Conservation (phyloP, 1,284 basidiomycete species). For the Ustilago trichophora region DNA sequence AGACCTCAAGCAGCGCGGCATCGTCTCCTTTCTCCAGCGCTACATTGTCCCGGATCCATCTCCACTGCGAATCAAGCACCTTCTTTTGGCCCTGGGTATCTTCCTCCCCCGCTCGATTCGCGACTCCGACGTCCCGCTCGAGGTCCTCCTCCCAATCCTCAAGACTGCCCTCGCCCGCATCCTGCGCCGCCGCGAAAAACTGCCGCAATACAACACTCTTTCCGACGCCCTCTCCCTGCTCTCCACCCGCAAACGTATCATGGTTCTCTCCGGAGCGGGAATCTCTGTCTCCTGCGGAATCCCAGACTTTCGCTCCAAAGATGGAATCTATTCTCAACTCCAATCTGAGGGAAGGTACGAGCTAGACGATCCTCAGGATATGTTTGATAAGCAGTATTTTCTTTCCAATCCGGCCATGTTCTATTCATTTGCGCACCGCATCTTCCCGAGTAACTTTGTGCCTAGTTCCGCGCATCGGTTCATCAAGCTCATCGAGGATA, state of each 20-base stretch:
- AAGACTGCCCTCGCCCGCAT: conserved; percentile 80
- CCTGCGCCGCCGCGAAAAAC: conserved; percentile 74
- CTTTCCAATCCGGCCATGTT: conserved; percentile 78
- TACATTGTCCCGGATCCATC: conserved; percentile 39
- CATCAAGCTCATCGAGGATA: conserved; percentile 86
- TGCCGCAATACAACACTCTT: conserved; percentile 81
- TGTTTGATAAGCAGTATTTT: conserved; percentile 89
- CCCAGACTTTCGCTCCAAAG: conserved; percentile 63
- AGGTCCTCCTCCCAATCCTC: conserved; percentile 76
- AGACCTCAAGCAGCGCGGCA: conserved; percentile 55
- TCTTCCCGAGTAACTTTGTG: conserved; percentile 87
- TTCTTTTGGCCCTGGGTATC: conserved; percentile 57
- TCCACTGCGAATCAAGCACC: conserved; percentile 36
- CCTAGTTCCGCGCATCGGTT: conserved; percentile 91
- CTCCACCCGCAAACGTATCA: conserved; percentile 75
- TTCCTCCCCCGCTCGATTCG: conserved; percentile 53
- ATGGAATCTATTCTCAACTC: conserved; percentile 62
- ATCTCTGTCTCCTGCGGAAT: conserved; percentile 65
- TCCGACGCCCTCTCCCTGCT: conserved; percentile 83
- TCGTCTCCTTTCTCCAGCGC: conserved; percentile 48
- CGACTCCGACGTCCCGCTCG: conserved; percentile 11
- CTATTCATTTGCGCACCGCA: conserved; percentile 73
- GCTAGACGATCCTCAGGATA: conserved; percentile 93
- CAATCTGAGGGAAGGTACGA: conserved; percentile 76
- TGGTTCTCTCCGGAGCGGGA: conserved; percentile 89